These are phyloP conservation scores for Cryptosporidium xiaoi DNA, from an alignment of 169 alveolate genomes.

Conservation along the genomic window DNA sequence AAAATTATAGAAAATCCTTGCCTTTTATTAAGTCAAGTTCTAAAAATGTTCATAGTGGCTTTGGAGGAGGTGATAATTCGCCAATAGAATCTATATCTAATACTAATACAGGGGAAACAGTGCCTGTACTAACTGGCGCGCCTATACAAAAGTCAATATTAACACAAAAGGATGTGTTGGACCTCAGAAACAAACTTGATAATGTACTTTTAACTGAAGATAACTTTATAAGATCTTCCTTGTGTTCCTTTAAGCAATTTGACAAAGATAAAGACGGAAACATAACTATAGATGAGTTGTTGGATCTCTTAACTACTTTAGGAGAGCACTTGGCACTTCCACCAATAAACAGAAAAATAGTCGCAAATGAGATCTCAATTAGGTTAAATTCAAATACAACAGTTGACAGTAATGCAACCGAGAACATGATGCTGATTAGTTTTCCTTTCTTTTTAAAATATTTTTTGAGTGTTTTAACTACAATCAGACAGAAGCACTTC, in stretches of 20 bases:
- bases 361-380: slow-evolving; percentile 51
- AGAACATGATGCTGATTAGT: slow-evolving; percentile 15
- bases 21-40: neutral
- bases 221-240: slow-evolving; percentile 25
- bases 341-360: slow-evolving; percentile 53
- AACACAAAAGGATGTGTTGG: slow-evolving; percentile 36
- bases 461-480: slow-evolving; percentile 29
- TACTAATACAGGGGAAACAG: neutral
- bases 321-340: slow-evolving; percentile 70
- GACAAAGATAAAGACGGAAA: slow-evolving; percentile 46
- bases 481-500: slow-evolving; percentile 54
- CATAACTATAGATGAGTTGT: slow-evolving; percentile 37
- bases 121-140: slow-evolving; percentile 17
- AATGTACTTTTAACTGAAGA: slow-evolving; percentile 43
- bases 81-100: neutral
- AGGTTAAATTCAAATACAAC: slow-evolving; percentile 33
- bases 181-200: slow-evolving; percentile 31
- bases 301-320: slow-evolving; percentile 44
- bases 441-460: slow-evolving; percentile 47
- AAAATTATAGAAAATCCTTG: neutral
- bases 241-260: slow-evolving; percentile 41
- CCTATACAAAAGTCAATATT: slow-evolving; percentile 48
- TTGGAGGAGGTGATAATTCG: neutral
- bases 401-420: slow-evolving; percentile 21
- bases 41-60: neutral